Base-by-base conservation (phyloP, 1,284 basidiomycete species). In the Moesziomyces parantarcticus region DNA sequence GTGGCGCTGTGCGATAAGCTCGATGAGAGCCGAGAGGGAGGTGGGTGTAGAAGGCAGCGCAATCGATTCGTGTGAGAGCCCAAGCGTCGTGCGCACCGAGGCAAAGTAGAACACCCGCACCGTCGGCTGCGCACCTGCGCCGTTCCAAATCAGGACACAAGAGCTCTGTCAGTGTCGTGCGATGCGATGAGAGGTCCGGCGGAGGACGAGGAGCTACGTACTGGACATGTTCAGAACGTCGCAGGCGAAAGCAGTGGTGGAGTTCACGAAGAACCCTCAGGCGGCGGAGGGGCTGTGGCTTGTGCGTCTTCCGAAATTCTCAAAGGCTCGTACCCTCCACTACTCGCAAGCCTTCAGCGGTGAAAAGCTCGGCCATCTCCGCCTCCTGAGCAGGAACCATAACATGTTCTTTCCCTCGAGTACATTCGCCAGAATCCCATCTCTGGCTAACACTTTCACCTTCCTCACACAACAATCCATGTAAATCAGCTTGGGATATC, bases 11-110 rank as follows among this genome's bases (percentile, higher is more conserved):
- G 85, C 80, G 42, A 92, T 86, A 22, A 89, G 79, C 11, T 81
- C 76, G 20, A 85, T 80, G 14, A 92, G 87, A 2, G 86, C 85
- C 10, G 87, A 85, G n/a, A 92, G 87, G 5, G 84, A 86, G 66
- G 90, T 87, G 6, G 79, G 62, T 48, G 58, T 41, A 2, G 39
- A 22, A 6, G 71, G 62, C 2, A 74, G 57, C 11, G 13, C 6
- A 20, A 74, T 20, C 14, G 41, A 50, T 29, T 74, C 71, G 25
- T 26, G 32, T 5, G 62, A 69, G 5, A 21, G 47, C 13, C 62
- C 66, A 32, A 69, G 48, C 34, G 61, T 62, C 20, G 71, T 74
- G 7, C 71, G 60, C 18, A 59, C 66, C 1, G 58, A 58, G 20
- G 71, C 71, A 54, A 74, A 74, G 66, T 74, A 74, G 20, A 56